Evolutionary conservation across 306 rosid species (phyloP).

Genomic region (Acacia acuminata): DNA sequence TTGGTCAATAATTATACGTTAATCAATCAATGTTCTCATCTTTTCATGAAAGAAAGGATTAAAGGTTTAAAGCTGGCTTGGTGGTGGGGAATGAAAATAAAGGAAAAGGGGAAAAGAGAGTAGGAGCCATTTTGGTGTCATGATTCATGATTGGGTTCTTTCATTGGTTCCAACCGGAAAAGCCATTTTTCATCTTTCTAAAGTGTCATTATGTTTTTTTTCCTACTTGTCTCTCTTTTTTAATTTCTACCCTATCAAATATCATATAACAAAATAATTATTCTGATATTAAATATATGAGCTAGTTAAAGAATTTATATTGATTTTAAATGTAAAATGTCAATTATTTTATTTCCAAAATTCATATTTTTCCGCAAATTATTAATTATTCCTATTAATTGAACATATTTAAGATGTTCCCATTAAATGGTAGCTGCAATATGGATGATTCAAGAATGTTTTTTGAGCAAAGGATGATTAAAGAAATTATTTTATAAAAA

Average conservation of each 20-base stretch:
- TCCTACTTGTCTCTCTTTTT: neutral
- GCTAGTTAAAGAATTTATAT: no score
- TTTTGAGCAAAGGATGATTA: no score
- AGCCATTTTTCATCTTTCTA: neutral
- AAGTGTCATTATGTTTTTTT: neutral
- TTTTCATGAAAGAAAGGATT: neutral
- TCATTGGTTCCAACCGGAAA: neutral
- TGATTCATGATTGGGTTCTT: neutral
- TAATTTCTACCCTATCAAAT: neutral
- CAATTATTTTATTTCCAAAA: no score
- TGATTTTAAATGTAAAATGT: no score
- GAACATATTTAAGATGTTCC: no score
- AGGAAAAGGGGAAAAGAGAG: neutral
- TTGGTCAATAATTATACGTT: neutral
- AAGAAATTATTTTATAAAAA: no score
- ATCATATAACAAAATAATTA: no score
- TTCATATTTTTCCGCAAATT: no score
- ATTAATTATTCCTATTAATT: no score
- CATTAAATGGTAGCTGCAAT: no score
- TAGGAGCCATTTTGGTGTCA: neutral
- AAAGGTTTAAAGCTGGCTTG: neutral
- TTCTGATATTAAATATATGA: no score
- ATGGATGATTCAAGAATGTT: no score
- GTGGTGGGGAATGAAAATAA: neutral
- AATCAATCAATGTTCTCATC: neutral